phyloP scores from a whole-genome alignment of 352 stramenopile species.

The Plasmopara viticola region DNA sequence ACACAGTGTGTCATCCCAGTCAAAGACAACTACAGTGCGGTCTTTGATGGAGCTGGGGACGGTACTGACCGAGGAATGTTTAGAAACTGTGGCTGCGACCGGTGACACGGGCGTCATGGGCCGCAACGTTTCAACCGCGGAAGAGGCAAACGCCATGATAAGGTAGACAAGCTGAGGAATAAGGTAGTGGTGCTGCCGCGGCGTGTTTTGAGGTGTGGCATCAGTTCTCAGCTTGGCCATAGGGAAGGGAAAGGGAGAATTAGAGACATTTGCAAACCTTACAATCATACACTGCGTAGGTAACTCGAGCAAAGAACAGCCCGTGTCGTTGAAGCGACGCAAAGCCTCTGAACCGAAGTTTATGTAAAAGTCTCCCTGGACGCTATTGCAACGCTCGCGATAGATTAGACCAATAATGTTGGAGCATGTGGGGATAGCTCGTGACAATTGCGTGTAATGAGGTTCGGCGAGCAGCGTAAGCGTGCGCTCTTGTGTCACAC shows the following conservation, averaged over 20 bases:
- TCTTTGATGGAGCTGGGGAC: constrained; percentile 38
- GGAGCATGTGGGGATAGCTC: not conserved
- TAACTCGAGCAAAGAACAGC: constrained; percentile 19
- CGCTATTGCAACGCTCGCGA: constrained; percentile 15
- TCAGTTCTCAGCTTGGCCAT: constrained; percentile 14
- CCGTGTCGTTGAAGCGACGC: constrained; percentile 11
- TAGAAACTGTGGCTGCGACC: constrained; percentile 7
- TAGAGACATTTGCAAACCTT: constrained; percentile 19
- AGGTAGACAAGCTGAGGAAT: not conserved
- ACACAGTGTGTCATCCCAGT: constrained; percentile 87
- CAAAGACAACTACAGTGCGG: constrained; percentile 80
- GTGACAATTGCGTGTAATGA: not conserved
- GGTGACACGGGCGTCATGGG: constrained; percentile 19
- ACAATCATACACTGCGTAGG: constrained; percentile 28
- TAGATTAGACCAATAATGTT: constrained; percentile 6
- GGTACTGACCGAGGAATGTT: constrained; percentile 10
- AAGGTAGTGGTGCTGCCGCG: constrained; percentile 5
- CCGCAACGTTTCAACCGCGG: constrained; percentile 41
- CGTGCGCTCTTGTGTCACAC: too few relatives aligned
- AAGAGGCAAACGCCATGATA: constrained; percentile 32
- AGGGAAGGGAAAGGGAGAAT: constrained; percentile 13
- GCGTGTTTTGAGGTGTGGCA: constrained; percentile 17
- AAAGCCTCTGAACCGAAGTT: constrained; percentile 3
- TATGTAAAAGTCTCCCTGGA: constrained; percentile 4
- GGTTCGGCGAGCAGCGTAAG: not conserved